Evolutionary conservation across 2,329 filamentous ascomycete species (phyloP).

Genomic region (Lecanicillium sp.): DNA sequence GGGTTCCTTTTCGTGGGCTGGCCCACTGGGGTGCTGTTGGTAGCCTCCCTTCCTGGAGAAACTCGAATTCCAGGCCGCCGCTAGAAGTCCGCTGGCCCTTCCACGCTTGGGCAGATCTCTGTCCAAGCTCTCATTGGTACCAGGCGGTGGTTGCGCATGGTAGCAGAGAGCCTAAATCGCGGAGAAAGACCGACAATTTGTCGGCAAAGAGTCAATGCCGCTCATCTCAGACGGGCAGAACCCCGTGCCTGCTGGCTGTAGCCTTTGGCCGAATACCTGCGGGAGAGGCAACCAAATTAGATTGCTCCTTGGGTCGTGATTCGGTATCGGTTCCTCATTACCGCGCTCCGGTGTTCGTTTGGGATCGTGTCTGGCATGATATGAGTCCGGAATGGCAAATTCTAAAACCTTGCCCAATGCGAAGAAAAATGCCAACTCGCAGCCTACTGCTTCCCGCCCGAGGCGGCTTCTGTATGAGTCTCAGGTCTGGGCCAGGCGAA

Average conservation of each 20-base stretch:
- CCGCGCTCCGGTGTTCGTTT: no score
- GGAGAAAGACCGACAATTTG: no score
- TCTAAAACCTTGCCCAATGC: not conserved
- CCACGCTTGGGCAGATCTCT: not conserved
- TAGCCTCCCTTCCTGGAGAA: not conserved
- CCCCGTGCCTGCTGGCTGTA: not conserved
- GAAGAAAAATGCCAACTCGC: no score
- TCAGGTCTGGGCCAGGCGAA: not conserved
- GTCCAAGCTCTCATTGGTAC: not conserved
- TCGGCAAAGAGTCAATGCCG: not conserved
- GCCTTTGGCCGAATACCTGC: not conserved
- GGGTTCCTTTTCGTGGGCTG: not conserved
- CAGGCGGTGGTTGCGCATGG: no score
- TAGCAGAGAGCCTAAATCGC: no score
- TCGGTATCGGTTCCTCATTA: no score
- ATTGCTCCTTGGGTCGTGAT: no score
- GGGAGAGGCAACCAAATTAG: no score
- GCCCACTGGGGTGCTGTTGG: not conserved
- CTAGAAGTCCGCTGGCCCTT: constrained; percentile 7
- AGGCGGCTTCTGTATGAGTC: not conserved
- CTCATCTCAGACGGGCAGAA: not conserved
- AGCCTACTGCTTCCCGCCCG: no score
- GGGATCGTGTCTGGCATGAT: no score
- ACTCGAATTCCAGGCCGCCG: constrained; percentile 4
- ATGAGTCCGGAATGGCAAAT: not conserved